Evolutionary conservation across 2,329 filamentous ascomycete genomes (phyloP), one percentile per base, ranked within the genome.

Genomic region (Fusarium albosuccineum): DNA sequence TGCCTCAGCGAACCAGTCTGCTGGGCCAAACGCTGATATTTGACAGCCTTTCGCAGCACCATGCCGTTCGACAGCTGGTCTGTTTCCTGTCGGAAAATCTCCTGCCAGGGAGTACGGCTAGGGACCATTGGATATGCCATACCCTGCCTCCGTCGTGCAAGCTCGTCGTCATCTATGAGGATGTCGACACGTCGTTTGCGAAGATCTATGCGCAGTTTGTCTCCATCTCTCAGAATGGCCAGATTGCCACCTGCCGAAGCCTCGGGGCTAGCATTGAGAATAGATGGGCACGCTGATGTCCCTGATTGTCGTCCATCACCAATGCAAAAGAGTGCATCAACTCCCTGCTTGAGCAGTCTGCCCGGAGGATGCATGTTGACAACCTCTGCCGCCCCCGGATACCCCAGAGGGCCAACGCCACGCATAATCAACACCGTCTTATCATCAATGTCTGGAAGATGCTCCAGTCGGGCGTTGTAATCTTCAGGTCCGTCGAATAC

Each of bases 261-360:
- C 72, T 87, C 85, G 8, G 85, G 85, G 44, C 81, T 84, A 2
- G 84, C 85, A 62, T 87, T 86, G n/a, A 87, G 74, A 51, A 87
- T 86, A 0, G 83, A 85, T 2, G 85, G 85, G 4, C 82, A 85
- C 0, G 82, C 84, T 4, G 84, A 86, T 3, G 85, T 87, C 33
- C 85, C 85, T 8, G 83, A 86, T 69, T 87, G 85, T 46, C 85
- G 76, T 1, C 85, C 85, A 67, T 87, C 85, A 7, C 85, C 85
- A 60, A 87, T 83, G 58, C 83, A 85, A 8, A 82, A 80, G 48
- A 87, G 73, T 45, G 82, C 77, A 64, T 78, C 71, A 60, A 86
- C 73, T 51, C 85, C 81, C 69, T 82, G 71, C 62, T 78, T 79
- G 42, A 85, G 67, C 5, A 85, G 76, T 52, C 78, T 75, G 27